Evolutionary conservation across 148 eudicot species (phyloP), one percentile per base, ranked within the genome.

Genomic region (Rhododendron molle): DNA sequence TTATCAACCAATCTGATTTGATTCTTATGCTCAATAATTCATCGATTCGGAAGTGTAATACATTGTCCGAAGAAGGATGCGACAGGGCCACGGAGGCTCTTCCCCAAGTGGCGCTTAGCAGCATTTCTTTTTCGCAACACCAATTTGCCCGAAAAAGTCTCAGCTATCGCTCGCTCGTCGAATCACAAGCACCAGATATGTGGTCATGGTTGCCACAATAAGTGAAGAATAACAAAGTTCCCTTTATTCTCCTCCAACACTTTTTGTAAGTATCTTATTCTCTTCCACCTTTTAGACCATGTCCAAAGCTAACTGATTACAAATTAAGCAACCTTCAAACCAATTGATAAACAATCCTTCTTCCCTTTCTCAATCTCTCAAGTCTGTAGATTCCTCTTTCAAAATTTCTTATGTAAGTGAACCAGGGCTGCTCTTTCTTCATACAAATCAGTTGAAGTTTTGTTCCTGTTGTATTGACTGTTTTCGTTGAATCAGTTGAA

Each of bases 201-300:
- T 83, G 32, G 77, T 7, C 7, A 49, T 43, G 10, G n/a, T 83
- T 34, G 13, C 80, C 69, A 78, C 30, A 9, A 40, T 43, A 80
- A 47, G 30, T 58, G 26, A 44, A 65, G 50, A 65, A 82, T 54
- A 67, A 79, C 16, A 40, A 30, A 58, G 20, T 69, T 46, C 8
- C 78, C 76, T 85, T 78, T 79, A 80, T 85, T 69, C 87, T 79
- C 77, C 32, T 85, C 79, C 83, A 80, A 23, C 65, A 20, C 47
- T 65, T 34, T 34, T 3, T 79, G 2, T 3, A 54, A 65, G 87
- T 67, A 80, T 85, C 87, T 20, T 21, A 80, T 85, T 80, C 78
- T 50, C 14, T 85, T 67, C 23, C 38, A 79, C 69, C 78, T 47
- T 79, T 79, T 47, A 50, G 28, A 74, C 79, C 47, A 72, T 20